A percentile compares a stretch with the other conserved stretches of the same genome.
Conservation (phyloP, 164 flowering plant genomes). For the Piper longum region DNA sequence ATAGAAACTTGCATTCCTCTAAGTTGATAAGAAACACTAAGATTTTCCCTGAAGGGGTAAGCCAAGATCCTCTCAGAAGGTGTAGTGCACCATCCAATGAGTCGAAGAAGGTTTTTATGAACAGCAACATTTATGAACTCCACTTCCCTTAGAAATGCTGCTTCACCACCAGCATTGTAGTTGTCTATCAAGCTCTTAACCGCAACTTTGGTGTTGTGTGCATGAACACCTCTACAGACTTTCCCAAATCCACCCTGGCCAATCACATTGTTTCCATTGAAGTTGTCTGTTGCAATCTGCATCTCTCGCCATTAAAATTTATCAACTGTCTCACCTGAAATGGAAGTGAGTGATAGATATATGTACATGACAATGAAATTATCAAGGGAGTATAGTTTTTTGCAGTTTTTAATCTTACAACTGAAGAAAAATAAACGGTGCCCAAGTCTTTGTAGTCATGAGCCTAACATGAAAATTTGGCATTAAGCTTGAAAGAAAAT, state of each 20-base stretch:
- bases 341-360: not conserved
- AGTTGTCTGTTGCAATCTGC: constrained; percentile 44
- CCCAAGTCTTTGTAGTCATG: too few relatives aligned
- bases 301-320: constrained; percentile 43
- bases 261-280: constrained; percentile 38
- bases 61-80: constrained; percentile 37
- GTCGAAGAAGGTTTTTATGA: constrained; percentile 38
- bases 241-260: constrained; percentile 60
- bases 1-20: constrained; percentile 19
- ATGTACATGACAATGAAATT: too few relatives aligned
- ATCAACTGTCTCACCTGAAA: constrained; percentile 39
- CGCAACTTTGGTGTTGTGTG: constrained; percentile 35
- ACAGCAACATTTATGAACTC: constrained; percentile 43
- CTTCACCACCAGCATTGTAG: constrained; percentile 40
- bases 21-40: constrained; percentile 40
- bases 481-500: too few relatives aligned
- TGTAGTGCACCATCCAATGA: constrained; percentile 41
- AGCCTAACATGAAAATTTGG: too few relatives aligned
- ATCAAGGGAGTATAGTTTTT: too few relatives aligned
- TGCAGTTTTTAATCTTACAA: too few relatives aligned
- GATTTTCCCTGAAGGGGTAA: constrained; percentile 46
- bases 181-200: constrained; percentile 46
- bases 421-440: too few relatives aligned
- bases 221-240: constrained; percentile 37
- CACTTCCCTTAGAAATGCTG: constrained; percentile 43